Base-by-base conservation (phyloP, 176 grass and related monocot species). In the Oryza rufipogon region DNA sequence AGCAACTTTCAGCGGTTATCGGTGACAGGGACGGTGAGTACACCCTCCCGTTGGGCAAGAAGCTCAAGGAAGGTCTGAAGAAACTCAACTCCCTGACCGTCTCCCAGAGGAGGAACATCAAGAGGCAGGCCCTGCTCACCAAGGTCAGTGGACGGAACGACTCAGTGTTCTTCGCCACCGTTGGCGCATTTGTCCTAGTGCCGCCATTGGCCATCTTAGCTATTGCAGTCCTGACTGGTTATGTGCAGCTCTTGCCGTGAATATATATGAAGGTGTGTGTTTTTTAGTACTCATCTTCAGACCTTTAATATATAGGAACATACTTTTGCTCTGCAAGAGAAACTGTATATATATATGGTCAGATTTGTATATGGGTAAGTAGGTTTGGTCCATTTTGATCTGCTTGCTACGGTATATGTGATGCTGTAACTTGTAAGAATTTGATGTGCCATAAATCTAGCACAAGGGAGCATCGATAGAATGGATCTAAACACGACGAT, bases 51-150 rank as follows among this genome's bases (percentile, higher is more conserved):
- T 22, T 99, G 74, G 97, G 88, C 56, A 96, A 94, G 79, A 94
- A 67, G 83, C 90, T 96, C 48, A 94, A 92, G 78, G 75, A 93
- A 76, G 91, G 89, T 61, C 72, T 92, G 42, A 92, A 89, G 78
- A 82, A 51, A 1, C 76, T 92, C 71, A 92, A 86, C 70, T 28
- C 54, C 64, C 75, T 92, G 67, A 99, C 97, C 0, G 73, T 96
- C 46, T 91, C 93, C 5, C 91, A 92, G 83, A 90, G 71, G 77
- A 91, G 97, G 87, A 99, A 99, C 83, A 94, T 96, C 87, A 96
- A 92, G 86, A 87, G 93, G 83, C 97, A 99, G 56, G 86, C 91
- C 11, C 46, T 95, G 70, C 91, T 99, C 30, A 94, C 87, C 76
- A 89, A 96, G 86, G 97, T 92, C 14, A 67, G 80, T 74, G 82